These are phyloP conservation scores for Aureobasidium pullulans DNA, from an alignment of 2,329 filamentous ascomycete species.

Conservation along the genomic window DNA sequence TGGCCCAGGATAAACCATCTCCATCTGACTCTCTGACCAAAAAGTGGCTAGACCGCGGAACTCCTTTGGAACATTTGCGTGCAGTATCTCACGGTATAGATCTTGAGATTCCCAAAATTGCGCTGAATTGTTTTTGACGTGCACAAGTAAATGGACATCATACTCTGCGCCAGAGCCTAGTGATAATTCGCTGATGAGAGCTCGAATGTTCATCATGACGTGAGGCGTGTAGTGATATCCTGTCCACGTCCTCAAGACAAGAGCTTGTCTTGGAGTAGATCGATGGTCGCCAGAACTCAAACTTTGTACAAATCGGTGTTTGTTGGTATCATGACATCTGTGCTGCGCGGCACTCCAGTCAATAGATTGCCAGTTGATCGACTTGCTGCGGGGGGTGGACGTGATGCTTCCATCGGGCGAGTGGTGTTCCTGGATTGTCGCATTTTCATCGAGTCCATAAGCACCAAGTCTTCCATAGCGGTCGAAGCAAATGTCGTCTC, in stretches of 20 bases:
- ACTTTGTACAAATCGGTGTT: neutral
- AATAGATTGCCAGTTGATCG: neutral
- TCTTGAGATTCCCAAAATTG: conserved; percentile 72
- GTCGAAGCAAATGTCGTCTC: conserved; percentile 43
- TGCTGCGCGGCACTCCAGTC: neutral
- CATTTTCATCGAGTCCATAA: conserved; percentile 27
- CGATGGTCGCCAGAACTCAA: too few relatives aligned
- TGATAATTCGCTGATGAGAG: conserved; percentile 74
- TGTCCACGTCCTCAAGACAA: conserved; percentile 78
- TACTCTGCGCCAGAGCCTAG: conserved; percentile 80
- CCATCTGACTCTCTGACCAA: conserved; percentile 94
- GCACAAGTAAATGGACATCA: conserved; percentile 76
- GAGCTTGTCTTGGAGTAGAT: conserved; percentile 56
- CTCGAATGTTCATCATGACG: conserved; percentile 70
- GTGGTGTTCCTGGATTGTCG: too few relatives aligned
- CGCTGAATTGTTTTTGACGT: conserved; percentile 68
- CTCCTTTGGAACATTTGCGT: conserved; percentile 67
- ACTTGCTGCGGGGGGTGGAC: neutral
- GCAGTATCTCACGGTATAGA: conserved; percentile 58
- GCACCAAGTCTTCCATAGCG: conserved; percentile 42
- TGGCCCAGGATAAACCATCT: conserved; percentile 78
- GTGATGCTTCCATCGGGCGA: too few relatives aligned
- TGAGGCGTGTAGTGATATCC: conserved; percentile 71
- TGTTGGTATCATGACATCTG: neutral
- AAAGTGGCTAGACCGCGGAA: conserved; percentile 82